Percentiles rank a stretch among this genome's conserved stretches.
phyloP scores from a whole-genome alignment of 306 rosid genomes.

The Cucurbita ficifolia region DNA sequence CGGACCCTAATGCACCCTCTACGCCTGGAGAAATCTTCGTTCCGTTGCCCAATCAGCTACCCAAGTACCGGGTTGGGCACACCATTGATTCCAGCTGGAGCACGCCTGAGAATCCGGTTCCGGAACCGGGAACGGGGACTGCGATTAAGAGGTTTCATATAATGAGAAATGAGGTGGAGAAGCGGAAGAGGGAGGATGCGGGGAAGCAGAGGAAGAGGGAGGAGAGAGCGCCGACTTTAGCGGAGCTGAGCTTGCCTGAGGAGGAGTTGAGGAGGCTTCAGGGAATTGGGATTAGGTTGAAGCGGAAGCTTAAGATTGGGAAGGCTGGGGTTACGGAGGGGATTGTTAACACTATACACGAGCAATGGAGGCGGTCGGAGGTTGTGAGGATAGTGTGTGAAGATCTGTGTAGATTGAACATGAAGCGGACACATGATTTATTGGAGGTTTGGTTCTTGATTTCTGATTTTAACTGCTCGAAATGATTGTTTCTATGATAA shows the following conservation, averaged over 20 bases:
- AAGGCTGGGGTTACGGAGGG: slow-evolving; percentile 92
- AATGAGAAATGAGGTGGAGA: slow-evolving; percentile 24
- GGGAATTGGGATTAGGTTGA: slow-evolving; percentile 32
- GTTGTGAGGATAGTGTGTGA: slow-evolving; percentile 66
- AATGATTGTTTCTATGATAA: background rate
- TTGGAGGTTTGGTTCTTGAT: slow-evolving; percentile 48
- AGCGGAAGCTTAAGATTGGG: slow-evolving; percentile 60
- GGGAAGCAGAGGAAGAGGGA: slow-evolving; percentile 8
- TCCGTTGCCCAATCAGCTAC: slow-evolving; percentile 44
- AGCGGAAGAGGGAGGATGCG: slow-evolving; percentile 16
- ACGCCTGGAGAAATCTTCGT: slow-evolving; percentile 63
- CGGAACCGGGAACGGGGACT: slow-evolving; percentile 45
- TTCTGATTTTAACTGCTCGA: background rate
- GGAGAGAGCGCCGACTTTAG: slow-evolving; percentile 52
- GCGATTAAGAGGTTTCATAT: slow-evolving; percentile 33
- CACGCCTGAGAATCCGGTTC: slow-evolving; percentile 65
- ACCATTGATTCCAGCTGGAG: slow-evolving; percentile 72
- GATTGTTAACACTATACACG: slow-evolving; percentile 77
- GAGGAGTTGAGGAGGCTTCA: slow-evolving; percentile 46
- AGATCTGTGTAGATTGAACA: slow-evolving; percentile 60
- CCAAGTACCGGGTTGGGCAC: slow-evolving; percentile 53
- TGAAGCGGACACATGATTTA: slow-evolving; percentile 86
- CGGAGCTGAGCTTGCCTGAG: slow-evolving; percentile 55
- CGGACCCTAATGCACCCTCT: background rate
- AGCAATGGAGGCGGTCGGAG: slow-evolving; percentile 63